Conservation (phyloP, 1,284 basidiomycete species). For the Sanghuangporus sanghuang region DNA sequence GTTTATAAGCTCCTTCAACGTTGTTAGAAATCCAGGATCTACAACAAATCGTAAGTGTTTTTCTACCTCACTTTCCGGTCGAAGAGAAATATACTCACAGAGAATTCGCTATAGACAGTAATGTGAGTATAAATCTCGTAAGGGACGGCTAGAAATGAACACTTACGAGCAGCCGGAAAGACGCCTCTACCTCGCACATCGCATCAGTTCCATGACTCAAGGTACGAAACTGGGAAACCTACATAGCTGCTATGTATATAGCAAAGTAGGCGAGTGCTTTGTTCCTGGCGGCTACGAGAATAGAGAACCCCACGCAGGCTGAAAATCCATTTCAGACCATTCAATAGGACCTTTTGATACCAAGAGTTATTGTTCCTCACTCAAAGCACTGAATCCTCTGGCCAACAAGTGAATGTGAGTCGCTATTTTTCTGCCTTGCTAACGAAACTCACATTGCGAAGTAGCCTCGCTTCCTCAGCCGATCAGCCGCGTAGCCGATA, state of each 20-base stretch:
- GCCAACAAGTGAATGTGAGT: neutral
- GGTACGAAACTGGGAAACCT: neutral
- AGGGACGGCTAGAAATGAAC: slow-evolving; percentile 34
- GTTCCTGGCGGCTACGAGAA: slow-evolving; percentile 59
- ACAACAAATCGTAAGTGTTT: neutral
- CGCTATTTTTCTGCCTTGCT: neutral
- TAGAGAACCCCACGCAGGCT: slow-evolving; percentile 53
- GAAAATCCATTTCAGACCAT: neutral
- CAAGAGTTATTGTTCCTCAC: neutral
- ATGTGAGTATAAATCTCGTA: slow-evolving; percentile 21
- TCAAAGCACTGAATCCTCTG: neutral
- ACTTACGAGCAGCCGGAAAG: slow-evolving; percentile 64
- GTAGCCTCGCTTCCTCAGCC: slow-evolving; percentile 50
- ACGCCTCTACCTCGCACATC: neutral
- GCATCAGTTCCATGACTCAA: neutral
- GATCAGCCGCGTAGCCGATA: slow-evolving; percentile 59
- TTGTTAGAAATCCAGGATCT: slow-evolving; percentile 65
- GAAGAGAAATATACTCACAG: slow-evolving; percentile 38
- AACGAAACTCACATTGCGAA: slow-evolving; percentile 49
- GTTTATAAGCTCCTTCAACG: slow-evolving; percentile 66
- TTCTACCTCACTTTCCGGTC: neutral
- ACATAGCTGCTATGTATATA: slow-evolving; percentile 64
- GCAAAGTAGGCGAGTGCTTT: slow-evolving; percentile 64
- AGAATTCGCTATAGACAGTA: neutral
- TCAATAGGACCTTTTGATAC: neutral